A percentile compares a stretch with the other conserved stretches of the same genome.
phyloP scores from a whole-genome alignment of 805 yeast genomes.

The Candida oleophila region DNA sequence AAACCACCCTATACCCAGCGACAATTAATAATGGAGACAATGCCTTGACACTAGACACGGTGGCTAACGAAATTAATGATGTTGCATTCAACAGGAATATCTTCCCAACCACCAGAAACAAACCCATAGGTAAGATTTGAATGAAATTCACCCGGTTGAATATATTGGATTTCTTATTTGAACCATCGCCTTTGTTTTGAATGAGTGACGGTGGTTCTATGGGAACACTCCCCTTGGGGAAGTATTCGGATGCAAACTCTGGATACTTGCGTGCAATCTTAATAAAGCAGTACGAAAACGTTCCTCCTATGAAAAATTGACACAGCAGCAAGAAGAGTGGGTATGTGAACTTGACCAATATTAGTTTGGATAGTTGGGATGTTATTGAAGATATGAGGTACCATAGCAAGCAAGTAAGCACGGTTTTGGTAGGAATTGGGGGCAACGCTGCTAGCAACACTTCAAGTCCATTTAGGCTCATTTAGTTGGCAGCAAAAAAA shows the following conservation, averaged over 20 bases:
- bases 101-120: conserved; percentile 66
- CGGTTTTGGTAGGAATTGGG: conserved; percentile 35
- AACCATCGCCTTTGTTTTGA: background rate
- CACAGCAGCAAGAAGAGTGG: conserved; percentile 66
- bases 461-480: background rate
- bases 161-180: conserved; percentile 4
- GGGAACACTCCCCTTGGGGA: conserved; percentile 61
- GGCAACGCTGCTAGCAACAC: conserved; percentile 15
- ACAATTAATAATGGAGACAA: conserved; percentile 64
- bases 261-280: conserved; percentile 30
- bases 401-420: conserved; percentile 55
- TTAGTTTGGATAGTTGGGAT: conserved; percentile 60
- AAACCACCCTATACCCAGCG: conserved; percentile 50
- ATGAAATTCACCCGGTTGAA: conserved; percentile 34
- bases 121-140: conserved; percentile 58
- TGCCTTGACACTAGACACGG: conserved; percentile 70
- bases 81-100: conserved; percentile 64
- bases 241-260: conserved; percentile 23
- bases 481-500: background rate
- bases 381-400: conserved; percentile 61
- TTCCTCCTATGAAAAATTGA: conserved; percentile 55
- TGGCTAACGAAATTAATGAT: conserved; percentile 62
- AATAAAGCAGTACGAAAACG: conserved; percentile 41
- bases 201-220: conserved; percentile 12
- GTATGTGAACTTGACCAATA: conserved; percentile 53